phyloP scores from a whole-genome alignment of 495 filamentous ascomycete genomes.

The Tirmania nivea region DNA sequence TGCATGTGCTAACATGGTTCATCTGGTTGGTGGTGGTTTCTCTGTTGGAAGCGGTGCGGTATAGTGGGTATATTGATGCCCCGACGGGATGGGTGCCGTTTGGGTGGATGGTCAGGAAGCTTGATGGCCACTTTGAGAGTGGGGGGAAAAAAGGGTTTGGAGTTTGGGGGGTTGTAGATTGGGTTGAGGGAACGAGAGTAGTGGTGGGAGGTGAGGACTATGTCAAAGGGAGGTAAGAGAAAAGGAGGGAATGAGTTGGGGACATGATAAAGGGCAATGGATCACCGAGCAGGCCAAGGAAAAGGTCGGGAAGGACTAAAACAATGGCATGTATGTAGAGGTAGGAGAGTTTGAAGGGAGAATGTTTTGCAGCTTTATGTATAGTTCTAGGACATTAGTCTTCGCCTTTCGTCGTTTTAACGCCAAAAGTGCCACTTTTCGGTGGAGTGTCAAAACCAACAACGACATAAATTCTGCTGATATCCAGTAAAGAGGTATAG shows the following conservation, averaged over 20 bases:
- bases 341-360: too few species aligned
- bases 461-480: too few species aligned
- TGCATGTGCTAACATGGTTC: slow-evolving; percentile 62
- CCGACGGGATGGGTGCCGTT: slow-evolving; percentile 30
- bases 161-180: slow-evolving; percentile 58
- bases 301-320: background rate
- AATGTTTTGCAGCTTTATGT: too few species aligned
- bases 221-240: slow-evolving; percentile 21
- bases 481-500: too few species aligned
- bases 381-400: too few species aligned
- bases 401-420: too few species aligned
- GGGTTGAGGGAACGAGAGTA: slow-evolving; percentile 45
- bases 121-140: slow-evolving; percentile 41
- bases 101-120: slow-evolving; percentile 49
- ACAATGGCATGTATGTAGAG: too few species aligned
- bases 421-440: too few species aligned
- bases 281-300: background rate
- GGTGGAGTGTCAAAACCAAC: too few species aligned
- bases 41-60: slow-evolving; percentile 53
- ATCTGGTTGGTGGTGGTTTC: slow-evolving; percentile 44
- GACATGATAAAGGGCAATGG: background rate
- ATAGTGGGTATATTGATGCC: slow-evolving; percentile 43
- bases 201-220: slow-evolving; percentile 34
- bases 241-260: background rate
- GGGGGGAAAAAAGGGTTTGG: slow-evolving; percentile 50